Base-by-base conservation (phyloP, 257 asterid genomes). In the Salvia miltiorrhiza region DNA sequence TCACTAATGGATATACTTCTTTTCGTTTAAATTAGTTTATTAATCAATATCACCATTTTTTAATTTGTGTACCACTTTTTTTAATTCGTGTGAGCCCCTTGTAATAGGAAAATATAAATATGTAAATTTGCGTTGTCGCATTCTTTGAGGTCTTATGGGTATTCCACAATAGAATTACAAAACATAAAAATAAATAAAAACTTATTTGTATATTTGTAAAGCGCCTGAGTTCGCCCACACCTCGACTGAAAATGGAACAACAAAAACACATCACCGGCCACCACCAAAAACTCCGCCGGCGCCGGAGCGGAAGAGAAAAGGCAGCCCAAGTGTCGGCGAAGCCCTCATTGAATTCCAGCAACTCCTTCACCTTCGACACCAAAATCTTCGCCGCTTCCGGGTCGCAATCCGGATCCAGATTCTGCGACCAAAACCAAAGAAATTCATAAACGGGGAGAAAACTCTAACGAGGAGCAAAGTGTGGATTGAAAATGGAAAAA, bases 321-420 rank as follows among this genome's bases (percentile, higher is more conserved):
- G 48, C 44, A 45, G 69, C 26, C 73, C 76, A 7, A 64, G 55
- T 56, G 69, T 44, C 26, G 61, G 41, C 35, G 69, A 59, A 50
- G 17, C 40, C 74, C 4, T 37, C 24, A 20, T n/a, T 73, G 11
- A 72, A 72, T 66, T 77, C 71, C 11, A 49, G 63, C 47, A 71
- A 48, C 53, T 77, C 81, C 56, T 77, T 77, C 63, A 69, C 72
- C 8, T 69, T 69, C 9, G 76, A 75, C 68, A 43, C 80, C 67
- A 75, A 75, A 63, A 52, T 67, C 24, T 67, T 69, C 16, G 75
- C 30, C 30, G 78, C 74, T 21, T 72, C 77, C 41, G 64, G 40
- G 53, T 0, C 67, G 59, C n/a, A 72, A 77, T 43, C 52, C 30
- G 60, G 72, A 20, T 41, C 8, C 40, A n/a, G 16, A 20, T 21